phyloP scores from a whole-genome alignment of 164 flowering plant species.

The Liquidambar formosana region DNA sequence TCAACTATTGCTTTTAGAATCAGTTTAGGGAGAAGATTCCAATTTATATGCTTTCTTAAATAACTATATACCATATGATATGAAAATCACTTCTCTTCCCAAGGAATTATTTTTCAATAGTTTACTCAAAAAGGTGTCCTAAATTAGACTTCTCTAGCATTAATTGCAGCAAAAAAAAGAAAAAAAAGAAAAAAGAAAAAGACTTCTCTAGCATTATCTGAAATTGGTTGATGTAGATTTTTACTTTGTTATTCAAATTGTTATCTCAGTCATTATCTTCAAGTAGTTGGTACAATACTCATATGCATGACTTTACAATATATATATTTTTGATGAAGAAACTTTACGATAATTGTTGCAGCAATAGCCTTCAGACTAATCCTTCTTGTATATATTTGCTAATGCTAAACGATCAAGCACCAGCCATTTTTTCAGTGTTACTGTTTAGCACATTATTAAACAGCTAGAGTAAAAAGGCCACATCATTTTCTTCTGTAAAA shows the following conservation, averaged over 20 bases:
- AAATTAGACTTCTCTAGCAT: neutral
- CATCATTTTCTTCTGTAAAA: too few species aligned
- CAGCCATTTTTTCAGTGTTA: neutral
- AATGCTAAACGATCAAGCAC: neutral
- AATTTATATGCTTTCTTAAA: too few species aligned
- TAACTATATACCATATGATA: neutral
- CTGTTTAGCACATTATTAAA: too few species aligned
- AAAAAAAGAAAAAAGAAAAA: too few species aligned
- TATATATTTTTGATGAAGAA: too few species aligned
- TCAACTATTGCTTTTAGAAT: too few species aligned
- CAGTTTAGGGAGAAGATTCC: too few species aligned
- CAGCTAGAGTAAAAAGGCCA: too few species aligned
- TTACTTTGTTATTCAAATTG: neutral
- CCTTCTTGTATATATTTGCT: neutral
- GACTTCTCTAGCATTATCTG: neutral
- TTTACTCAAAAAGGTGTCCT: neutral
- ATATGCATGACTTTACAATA: neutral
- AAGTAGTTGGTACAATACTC: neutral
- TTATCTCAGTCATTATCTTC: neutral
- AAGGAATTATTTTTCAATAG: neutral
- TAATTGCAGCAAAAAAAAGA: too few species aligned
- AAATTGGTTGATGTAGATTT: neutral
- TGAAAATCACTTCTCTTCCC: neutral
- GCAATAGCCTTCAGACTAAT: neutral
- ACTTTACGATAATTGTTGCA: neutral